phyloP scores from a whole-genome alignment of 768 basidiomycete genomes.

The Trametes villosa region DNA sequence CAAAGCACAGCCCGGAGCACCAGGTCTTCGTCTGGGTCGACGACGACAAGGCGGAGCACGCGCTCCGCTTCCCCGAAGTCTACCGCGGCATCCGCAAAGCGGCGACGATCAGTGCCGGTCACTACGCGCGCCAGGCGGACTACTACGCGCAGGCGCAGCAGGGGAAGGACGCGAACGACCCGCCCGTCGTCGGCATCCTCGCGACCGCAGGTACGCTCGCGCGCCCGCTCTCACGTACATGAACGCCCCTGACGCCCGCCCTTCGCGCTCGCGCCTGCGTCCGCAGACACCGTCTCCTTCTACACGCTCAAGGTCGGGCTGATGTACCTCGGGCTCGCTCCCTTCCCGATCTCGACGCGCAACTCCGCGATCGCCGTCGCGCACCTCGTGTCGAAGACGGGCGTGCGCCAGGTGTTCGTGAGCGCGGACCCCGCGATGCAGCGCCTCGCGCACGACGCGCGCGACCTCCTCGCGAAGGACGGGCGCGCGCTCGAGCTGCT shows the following conservation, averaged over 20 bases:
- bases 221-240: neutral
- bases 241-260: too few relatives aligned
- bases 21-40: constrained; percentile 35
- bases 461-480: constrained; percentile 20
- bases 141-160: constrained; percentile 8
- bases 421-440: constrained; percentile 29
- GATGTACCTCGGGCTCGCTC: constrained; percentile 28
- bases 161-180: constrained; percentile 7
- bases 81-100: constrained; percentile 34
- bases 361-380: constrained; percentile 40
- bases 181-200: constrained; percentile 33
- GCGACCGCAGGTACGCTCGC: constrained; percentile 17
- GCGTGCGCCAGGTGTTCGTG: constrained; percentile 32
- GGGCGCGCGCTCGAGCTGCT: constrained; percentile 16
- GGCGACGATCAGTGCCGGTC: constrained; percentile 23
- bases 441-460: constrained; percentile 26
- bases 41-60: constrained; percentile 19
- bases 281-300: constrained; percentile 33
- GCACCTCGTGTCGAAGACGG: constrained; percentile 37
- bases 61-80: constrained; percentile 33
- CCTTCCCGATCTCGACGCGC: constrained; percentile 42
- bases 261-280: neutral
- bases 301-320: constrained; percentile 24
- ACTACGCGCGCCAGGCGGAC: constrained; percentile 9
- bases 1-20: constrained; percentile 35